Conservation (phyloP, 805 yeast genomes). For the Wickerhamiella australiensis region DNA sequence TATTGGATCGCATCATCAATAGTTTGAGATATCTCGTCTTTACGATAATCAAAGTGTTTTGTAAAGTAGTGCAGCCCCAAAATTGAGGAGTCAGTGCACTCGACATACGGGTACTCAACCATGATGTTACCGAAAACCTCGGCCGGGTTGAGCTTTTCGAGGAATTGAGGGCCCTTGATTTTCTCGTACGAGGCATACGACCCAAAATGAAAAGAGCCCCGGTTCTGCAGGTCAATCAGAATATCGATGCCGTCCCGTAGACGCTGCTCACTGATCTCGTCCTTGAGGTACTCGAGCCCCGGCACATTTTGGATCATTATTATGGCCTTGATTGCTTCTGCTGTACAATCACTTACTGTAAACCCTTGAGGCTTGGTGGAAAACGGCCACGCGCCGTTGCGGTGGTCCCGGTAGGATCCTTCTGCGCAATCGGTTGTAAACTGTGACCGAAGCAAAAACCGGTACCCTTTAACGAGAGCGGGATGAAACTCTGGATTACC, state of each 20-base stretch:
- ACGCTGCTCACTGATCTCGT: conserved; percentile 42
- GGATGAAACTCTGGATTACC: conserved; percentile 53
- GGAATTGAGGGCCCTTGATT: conserved; percentile 63
- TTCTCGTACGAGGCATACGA: conserved; percentile 86
- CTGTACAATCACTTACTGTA: conserved; percentile 93
- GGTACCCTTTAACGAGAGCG: conserved; percentile 51
- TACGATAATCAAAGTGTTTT: conserved; percentile 50
- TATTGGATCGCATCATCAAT: conserved; percentile 63
- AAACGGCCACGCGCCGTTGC: conserved; percentile 92
- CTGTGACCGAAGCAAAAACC: conserved; percentile 69
- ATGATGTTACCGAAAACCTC: conserved; percentile 96
- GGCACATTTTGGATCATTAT: conserved; percentile 73
- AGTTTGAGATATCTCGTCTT: conserved; percentile 52
- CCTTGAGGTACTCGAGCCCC: conserved; percentile 37
- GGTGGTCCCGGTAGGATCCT: conserved; percentile 69
- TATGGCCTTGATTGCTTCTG: conserved; percentile 87
- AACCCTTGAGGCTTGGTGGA: conserved; percentile 94
- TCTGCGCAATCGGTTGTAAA: conserved; percentile 66
- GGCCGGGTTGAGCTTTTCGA: conserved; percentile 84
- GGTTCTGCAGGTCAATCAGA: conserved; percentile 62
- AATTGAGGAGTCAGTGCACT: conserved; percentile 92
- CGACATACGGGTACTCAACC: conserved; percentile 98
- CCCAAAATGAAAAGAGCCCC: conserved; percentile 69
- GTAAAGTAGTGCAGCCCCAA: conserved; percentile 75
- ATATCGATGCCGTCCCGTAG: conserved; percentile 65